Evolutionary conservation across 2,329 filamentous ascomycete species (phyloP).

Genomic region (Sphaerulina vaccinii): DNA sequence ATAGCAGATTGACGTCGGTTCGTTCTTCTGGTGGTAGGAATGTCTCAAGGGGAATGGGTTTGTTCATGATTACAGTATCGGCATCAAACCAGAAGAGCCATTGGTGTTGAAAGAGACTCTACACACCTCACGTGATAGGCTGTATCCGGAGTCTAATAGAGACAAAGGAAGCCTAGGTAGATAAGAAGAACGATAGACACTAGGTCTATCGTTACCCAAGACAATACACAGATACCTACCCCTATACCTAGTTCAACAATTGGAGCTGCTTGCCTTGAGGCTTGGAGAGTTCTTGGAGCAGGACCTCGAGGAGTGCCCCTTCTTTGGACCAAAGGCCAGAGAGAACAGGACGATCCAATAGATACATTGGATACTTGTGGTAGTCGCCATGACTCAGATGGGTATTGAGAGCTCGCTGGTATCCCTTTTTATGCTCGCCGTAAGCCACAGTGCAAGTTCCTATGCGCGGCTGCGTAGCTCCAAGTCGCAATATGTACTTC

Average conservation of each 20-base stretch:
- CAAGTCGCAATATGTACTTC: neutral
- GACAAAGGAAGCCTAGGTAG: too few species aligned
- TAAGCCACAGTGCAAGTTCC: conserved; percentile 3
- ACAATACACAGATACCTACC: too few species aligned
- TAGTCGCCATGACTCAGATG: conserved; percentile 42
- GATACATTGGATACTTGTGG: conserved; percentile 42
- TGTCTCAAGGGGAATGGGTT: conserved; percentile 39
- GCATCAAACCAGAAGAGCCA: conserved; percentile 47
- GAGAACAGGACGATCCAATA: conserved; percentile 42
- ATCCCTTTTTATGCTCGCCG: conserved; percentile 31
- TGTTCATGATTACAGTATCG: conserved; percentile 45
- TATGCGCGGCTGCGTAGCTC: neutral
- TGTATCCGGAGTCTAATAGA: too few species aligned
- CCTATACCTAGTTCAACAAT: too few species aligned
- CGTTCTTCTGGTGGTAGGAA: conserved; percentile 39
- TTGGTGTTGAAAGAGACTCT: too few species aligned
- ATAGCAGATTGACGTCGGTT: conserved; percentile 38
- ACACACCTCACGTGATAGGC: too few species aligned
- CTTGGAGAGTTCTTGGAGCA: conserved; percentile 40
- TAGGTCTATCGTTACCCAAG: too few species aligned
- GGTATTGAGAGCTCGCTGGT: conserved; percentile 41
- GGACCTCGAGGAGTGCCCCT: conserved; percentile 42
- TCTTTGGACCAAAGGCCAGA: conserved; percentile 47
- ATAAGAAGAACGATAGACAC: too few species aligned
- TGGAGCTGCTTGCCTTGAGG: conserved; percentile 40